Evolutionary conservation across 148 eudicot species (phyloP).

Genomic region (Camellia granthamiana): DNA sequence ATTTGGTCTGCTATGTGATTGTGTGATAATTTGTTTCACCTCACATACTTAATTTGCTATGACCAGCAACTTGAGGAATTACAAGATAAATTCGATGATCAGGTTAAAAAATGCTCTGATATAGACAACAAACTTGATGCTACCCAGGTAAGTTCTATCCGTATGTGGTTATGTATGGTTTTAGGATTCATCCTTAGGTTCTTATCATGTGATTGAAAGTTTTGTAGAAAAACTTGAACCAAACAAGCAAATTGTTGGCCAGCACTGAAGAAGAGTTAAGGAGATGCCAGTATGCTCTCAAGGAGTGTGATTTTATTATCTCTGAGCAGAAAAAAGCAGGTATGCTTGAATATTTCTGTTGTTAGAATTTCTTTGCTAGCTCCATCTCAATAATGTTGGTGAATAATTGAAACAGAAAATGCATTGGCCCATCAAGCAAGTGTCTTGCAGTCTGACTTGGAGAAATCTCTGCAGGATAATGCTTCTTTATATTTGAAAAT

Average conservation of each 20-base stretch:
- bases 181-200: background rate
- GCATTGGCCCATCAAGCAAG: conserved; percentile 84
- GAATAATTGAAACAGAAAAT: conserved; percentile 47
- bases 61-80: conserved; percentile 60
- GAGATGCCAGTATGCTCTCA: conserved; percentile 42
- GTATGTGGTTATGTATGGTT: background rate
- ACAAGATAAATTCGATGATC: conserved; percentile 51
- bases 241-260: conserved; percentile 37
- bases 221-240: conserved; percentile 42
- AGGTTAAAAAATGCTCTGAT: conserved; percentile 50
- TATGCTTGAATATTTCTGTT: conserved; percentile 5
- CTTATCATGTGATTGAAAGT: conserved; percentile 4
- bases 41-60: background rate
- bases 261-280: conserved; percentile 43
- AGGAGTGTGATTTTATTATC: conserved; percentile 51
- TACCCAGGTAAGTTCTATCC: conserved; percentile 34
- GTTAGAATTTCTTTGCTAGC: background rate
- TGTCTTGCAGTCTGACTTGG: conserved; percentile 65
- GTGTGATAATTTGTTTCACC: background rate
- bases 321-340: conserved; percentile 60
- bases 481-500: conserved; percentile 59
- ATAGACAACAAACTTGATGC: conserved; percentile 54
- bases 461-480: conserved; percentile 77
- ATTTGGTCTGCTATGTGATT: background rate
- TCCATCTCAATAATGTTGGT: background rate